Evolutionary conservation across 371 early-diverging fungal species (phyloP).

Genomic region (Mortierella sp.): DNA sequence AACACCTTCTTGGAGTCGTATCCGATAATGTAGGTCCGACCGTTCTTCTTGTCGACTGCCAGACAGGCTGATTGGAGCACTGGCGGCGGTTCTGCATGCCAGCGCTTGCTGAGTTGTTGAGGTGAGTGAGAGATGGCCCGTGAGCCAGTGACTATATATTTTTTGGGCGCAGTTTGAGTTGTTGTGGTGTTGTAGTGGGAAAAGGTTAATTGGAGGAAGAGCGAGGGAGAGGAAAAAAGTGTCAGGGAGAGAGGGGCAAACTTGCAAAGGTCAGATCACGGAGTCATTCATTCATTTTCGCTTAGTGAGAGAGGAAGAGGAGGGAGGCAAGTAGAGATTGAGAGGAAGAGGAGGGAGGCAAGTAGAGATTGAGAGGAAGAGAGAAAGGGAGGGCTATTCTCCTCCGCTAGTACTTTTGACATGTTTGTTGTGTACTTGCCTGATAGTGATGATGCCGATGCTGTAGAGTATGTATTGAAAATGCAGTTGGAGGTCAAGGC

Average conservation of each 20-base stretch:
- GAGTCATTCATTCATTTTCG: not conserved
- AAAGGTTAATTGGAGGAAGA: not conserved
- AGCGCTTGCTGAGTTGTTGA: conserved; percentile 29
- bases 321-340: not conserved
- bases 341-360: not conserved
- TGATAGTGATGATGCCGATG: conserved; percentile 8
- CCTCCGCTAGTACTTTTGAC: not conserved
- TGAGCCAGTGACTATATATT: not conserved
- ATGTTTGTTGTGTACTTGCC: conserved; percentile 9
- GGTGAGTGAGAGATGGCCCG: not conserved
- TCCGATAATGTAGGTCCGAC: conserved; percentile 48
- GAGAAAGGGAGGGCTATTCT: not conserved
- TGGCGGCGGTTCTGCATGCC: conserved; percentile 49
- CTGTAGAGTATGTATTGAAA: not conserved
- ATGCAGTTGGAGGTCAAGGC: conserved; percentile 4
- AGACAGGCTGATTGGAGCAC: conserved; percentile 40
- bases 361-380: not conserved
- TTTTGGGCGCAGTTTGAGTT: not conserved
- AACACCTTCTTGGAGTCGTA: conserved; percentile 39
- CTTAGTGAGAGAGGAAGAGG: not conserved
- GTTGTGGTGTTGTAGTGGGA: not conserved
- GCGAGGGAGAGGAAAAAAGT: not conserved
- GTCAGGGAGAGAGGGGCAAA: not conserved
- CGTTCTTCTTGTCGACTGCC: conserved; percentile 31
- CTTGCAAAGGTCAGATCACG: not conserved